These are phyloP conservation scores for Xylaria hypoxylon DNA, from an alignment of 2,329 filamentous ascomycete species.

Conservation along the genomic window DNA sequence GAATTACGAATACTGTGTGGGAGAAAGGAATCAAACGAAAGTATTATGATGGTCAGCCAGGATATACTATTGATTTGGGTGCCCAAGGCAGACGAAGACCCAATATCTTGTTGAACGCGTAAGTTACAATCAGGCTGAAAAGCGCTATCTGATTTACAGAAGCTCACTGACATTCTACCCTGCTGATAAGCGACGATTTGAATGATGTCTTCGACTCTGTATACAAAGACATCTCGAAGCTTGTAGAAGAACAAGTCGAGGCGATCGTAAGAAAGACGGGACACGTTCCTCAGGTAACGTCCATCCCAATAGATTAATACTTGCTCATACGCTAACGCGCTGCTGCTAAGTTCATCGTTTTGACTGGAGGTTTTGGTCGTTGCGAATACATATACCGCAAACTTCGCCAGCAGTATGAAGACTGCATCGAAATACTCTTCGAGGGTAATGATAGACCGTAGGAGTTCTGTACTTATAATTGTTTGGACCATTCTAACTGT, in stretches of 20 bases:
- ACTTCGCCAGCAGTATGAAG: neutral
- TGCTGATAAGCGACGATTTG: slow-evolving; percentile 10
- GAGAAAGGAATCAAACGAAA: slow-evolving; percentile 30
- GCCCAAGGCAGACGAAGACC: slow-evolving; percentile 14
- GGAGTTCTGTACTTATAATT: neutral
- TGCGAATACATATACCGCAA: slow-evolving; percentile 26
- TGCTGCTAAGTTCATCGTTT: slow-evolving; percentile 24
- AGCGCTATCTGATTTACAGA: neutral
- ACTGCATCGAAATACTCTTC: slow-evolving; percentile 12
- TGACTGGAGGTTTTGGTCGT: slow-evolving; percentile 29
- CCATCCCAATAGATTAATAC: neutral
- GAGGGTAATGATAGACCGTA: slow-evolving; percentile 20
- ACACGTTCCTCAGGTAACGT: slow-evolving; percentile 10
- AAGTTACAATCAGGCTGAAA: neutral
- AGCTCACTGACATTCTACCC: neutral
- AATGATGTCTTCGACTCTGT: slow-evolving; percentile 25
- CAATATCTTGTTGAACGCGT: slow-evolving; percentile 3
- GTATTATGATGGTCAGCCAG: slow-evolving; percentile 12
- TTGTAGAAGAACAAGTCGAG: slow-evolving; percentile 16
- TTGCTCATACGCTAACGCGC: neutral
- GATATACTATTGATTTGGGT: slow-evolving; percentile 18
- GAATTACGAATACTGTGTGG: slow-evolving; percentile 22
- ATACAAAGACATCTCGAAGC: slow-evolving; percentile 7
- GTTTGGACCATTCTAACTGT: neutral
- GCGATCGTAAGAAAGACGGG: slow-evolving; percentile 5